Evolutionary conservation across 352 stramenopile genomes (phyloP).

Genomic region (Pythium dissotocum): DNA sequence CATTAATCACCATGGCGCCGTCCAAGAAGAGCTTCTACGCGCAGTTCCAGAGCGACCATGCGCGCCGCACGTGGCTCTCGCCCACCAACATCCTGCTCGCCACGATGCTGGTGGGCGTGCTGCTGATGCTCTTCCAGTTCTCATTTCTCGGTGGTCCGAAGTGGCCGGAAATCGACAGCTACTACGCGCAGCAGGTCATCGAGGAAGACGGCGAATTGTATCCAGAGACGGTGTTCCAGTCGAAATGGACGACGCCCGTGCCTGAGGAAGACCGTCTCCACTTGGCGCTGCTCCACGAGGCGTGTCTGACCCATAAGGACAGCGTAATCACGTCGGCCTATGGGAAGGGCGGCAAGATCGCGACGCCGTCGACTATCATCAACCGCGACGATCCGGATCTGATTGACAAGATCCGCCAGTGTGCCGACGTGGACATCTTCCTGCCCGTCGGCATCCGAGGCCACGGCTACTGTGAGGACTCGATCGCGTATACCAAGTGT

Average conservation of each 20-base stretch:
- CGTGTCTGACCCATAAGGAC: constrained; percentile 44
- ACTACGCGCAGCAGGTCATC: constrained; percentile 12
- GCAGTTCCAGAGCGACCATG: constrained; percentile 20
- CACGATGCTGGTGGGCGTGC: constrained; percentile 11
- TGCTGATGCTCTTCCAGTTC: constrained; percentile 18
- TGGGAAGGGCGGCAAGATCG: constrained; percentile 16
- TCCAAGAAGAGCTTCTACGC: constrained; percentile 24
- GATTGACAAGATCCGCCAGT: constrained; percentile 46
- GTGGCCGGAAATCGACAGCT: background rate
- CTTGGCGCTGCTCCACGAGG: constrained; percentile 50
- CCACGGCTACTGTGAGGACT: constrained; percentile 73
- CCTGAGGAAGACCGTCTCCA: constrained; percentile 36
- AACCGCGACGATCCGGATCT: constrained; percentile 37
- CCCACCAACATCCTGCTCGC: constrained; percentile 23
- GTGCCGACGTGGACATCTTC: constrained; percentile 68
- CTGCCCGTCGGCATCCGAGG: constrained; percentile 43
- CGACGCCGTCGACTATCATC: constrained; percentile 23
- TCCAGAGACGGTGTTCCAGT: constrained; percentile 13
- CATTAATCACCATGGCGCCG: background rate
- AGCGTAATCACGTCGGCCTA: constrained; percentile 39
- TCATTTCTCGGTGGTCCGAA: constrained; percentile 9
- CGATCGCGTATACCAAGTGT: constrained; percentile 65
- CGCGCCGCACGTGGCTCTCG: constrained; percentile 19
- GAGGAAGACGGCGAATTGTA: constrained; percentile 20
- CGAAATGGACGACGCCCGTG: constrained; percentile 16